Percentiles rank a stretch among this genome's conserved stretches.
These are phyloP conservation scores for Sutorius eximius DNA, from an alignment of 1,284 basidiomycete genomes.

Conservation along the genomic window DNA sequence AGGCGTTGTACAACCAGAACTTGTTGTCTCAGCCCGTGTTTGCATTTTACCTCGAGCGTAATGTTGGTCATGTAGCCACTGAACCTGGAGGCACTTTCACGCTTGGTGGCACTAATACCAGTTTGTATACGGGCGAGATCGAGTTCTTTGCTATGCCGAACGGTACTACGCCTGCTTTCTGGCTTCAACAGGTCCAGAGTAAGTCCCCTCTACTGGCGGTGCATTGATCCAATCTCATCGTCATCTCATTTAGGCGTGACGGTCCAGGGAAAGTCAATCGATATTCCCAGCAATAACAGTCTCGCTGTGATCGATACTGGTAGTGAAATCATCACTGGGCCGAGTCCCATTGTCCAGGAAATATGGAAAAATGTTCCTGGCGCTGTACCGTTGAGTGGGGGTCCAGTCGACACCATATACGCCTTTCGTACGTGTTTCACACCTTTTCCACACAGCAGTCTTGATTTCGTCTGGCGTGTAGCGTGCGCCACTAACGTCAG, in stretches of 20 bases:
- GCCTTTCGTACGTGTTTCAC: conserved; percentile 53
- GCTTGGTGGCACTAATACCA: conserved; percentile 70
- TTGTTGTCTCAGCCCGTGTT: conserved; percentile 54
- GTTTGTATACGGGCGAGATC: conserved; percentile 59
- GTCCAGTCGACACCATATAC: conserved; percentile 51
- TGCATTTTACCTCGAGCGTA: conserved; percentile 53
- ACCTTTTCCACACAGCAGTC: too few species aligned
- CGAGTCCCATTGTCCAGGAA: conserved; percentile 48
- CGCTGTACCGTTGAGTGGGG: conserved; percentile 37
- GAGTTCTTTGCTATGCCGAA: conserved; percentile 51
- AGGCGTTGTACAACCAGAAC: conserved; percentile 49
- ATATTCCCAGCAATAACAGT: conserved; percentile 39
- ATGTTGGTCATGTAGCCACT: conserved; percentile 38
- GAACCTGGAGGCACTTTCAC: conserved; percentile 68
- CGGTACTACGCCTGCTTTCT: conserved; percentile 35
- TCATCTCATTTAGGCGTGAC: conserved; percentile 45
- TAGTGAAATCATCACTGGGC: conserved; percentile 68
- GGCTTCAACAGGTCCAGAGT: conserved; percentile 51
- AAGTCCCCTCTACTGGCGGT: conserved; percentile 19
- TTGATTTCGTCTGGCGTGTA: conserved; percentile 33
- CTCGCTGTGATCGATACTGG: conserved; percentile 72
- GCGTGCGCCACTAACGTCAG: conserved; percentile 52
- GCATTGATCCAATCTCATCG: not conserved
- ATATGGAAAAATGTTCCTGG: conserved; percentile 58
- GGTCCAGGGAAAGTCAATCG: conserved; percentile 51